These are phyloP conservation scores for Calonectria leucothoes DNA, from an alignment of 2,329 filamentous ascomycete genomes.

Conservation along the genomic window DNA sequence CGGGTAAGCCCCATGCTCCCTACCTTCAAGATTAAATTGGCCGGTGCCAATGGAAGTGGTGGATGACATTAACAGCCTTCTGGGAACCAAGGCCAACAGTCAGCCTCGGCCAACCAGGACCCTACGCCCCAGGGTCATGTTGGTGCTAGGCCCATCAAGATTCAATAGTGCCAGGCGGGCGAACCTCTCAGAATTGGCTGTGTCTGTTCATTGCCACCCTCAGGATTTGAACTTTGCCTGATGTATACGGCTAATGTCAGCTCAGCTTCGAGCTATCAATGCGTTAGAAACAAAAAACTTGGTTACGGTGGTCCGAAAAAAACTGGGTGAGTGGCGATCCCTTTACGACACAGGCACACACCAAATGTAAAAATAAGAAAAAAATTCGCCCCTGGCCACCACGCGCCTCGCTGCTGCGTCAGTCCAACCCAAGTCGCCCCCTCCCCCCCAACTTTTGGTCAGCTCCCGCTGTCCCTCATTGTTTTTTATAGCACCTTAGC, in stretches of 20 bases:
- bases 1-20: not conserved
- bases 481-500: slow-evolving; percentile 39
- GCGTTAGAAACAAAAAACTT: not conserved
- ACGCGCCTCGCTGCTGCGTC: slow-evolving; percentile 6
- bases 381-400: slow-evolving; percentile 5
- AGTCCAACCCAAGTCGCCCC: slow-evolving; percentile 2
- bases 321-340: slow-evolving; percentile 11
- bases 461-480: slow-evolving; percentile 15
- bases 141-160: slow-evolving; percentile 2
- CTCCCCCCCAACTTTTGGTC: slow-evolving; percentile 5
- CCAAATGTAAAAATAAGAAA: slow-evolving; percentile 4
- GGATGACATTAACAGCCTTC: slow-evolving; percentile 11
- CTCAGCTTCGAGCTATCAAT: slow-evolving; percentile 12
- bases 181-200: not conserved
- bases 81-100: slow-evolving; percentile 10
- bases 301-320: not conserved
- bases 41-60: not conserved
- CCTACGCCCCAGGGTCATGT: slow-evolving; percentile 1
- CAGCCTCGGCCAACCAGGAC: slow-evolving; percentile 26
- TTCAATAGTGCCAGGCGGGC: not conserved
- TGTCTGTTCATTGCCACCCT: slow-evolving; percentile 14
- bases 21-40: not conserved
- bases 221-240: slow-evolving; percentile 27
- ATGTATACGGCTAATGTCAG: slow-evolving; percentile 20
- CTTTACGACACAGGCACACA: slow-evolving; percentile 18